phyloP scores from a whole-genome alignment of 306 rosid genomes.

The Luffa acutangula region DNA sequence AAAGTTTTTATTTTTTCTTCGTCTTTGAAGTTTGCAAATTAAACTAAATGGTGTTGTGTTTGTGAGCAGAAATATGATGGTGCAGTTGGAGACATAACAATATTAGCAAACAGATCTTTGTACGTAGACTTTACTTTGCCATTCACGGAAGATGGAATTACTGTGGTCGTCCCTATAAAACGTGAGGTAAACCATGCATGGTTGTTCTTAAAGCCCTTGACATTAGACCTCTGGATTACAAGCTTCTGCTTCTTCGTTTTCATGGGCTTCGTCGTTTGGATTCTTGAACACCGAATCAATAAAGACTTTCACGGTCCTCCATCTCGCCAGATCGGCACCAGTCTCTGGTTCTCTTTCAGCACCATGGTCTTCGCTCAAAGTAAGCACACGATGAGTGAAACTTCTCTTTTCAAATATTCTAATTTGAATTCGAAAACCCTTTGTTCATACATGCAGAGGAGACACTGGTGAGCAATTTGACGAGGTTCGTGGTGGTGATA shows the following conservation, averaged over 20 bases:
- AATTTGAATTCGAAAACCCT: no score
- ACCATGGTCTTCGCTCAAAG: constrained; percentile 42
- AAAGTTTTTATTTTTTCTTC: no score
- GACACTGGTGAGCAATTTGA: constrained; percentile 31
- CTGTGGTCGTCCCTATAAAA: constrained; percentile 38
- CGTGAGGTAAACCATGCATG: constrained; percentile 26
- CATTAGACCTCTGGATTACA: constrained; percentile 41
- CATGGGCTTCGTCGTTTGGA: constrained; percentile 42
- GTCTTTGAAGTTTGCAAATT: no score
- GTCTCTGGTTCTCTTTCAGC: constrained; percentile 52
- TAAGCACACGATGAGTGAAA: no score
- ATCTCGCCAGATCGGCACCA: constrained; percentile 38
- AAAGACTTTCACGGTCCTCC: constrained; percentile 37
- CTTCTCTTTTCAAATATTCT: no score
- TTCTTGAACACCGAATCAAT: constrained; percentile 46
- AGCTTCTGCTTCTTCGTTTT: constrained; percentile 27
- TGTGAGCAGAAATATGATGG: constrained; percentile 36
- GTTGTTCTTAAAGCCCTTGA: constrained; percentile 54
- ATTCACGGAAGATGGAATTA: constrained; percentile 40
- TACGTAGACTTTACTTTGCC: constrained; percentile 51
- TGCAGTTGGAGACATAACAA: neutral
- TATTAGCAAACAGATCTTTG: constrained; percentile 27
- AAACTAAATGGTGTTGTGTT: no score
- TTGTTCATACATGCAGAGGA: constrained; percentile 18
- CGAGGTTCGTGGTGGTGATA: constrained; percentile 11